phyloP scores from a whole-genome alignment of 2,329 filamentous ascomycete genomes.

The Phaeophleospora eucalypticola region DNA sequence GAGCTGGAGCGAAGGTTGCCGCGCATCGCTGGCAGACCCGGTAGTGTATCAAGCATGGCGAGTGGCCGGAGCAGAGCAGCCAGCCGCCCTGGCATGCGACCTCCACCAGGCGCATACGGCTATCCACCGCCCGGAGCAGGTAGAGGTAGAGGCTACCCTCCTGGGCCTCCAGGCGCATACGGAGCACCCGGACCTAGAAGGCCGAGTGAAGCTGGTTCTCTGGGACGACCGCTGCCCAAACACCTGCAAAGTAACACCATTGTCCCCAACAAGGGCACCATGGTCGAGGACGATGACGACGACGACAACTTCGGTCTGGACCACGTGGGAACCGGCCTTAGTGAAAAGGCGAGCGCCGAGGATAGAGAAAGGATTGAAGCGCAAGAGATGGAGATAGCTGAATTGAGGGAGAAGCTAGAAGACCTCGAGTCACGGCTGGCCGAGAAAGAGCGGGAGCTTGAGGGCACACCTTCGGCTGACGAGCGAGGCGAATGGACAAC shows the following conservation, averaged over 20 bases:
- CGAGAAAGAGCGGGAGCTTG: slow-evolving; percentile 58
- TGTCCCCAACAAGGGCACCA: slow-evolving; percentile 94
- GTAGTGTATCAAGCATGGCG: slow-evolving; percentile 59
- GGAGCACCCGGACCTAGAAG: slow-evolving; percentile 37
- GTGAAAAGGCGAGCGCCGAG: slow-evolving; percentile 39
- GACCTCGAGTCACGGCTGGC: slow-evolving; percentile 65
- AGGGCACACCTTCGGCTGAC: slow-evolving; percentile 14
- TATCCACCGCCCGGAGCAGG: slow-evolving; percentile 16
- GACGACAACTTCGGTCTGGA: slow-evolving; percentile 28
- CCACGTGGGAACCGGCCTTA: slow-evolving; percentile 19
- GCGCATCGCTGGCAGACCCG: slow-evolving; percentile 65
- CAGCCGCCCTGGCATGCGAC: slow-evolving; percentile 33
- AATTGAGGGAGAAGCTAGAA: slow-evolving; percentile 70
- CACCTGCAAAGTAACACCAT: slow-evolving; percentile 95
- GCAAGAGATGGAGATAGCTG: slow-evolving; percentile 72
- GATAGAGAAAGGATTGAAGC: slow-evolving; percentile 69
- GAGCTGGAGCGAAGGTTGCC: slow-evolving; percentile 90
- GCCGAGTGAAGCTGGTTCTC: slow-evolving; percentile 35
- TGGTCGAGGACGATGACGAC: slow-evolving; percentile 88
- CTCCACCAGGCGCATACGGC: slow-evolving; percentile 26
- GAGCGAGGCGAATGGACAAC: slow-evolving; percentile 27
- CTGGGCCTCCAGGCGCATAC: slow-evolving; percentile 19
- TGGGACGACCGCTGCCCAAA: slow-evolving; percentile 75
- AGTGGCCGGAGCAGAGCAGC: slow-evolving; percentile 24
- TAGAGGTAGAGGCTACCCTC: slow-evolving; percentile 27